Evolutionary conservation across 371 early-diverging fungal species (phyloP).

Genomic region (Nematocida major): DNA sequence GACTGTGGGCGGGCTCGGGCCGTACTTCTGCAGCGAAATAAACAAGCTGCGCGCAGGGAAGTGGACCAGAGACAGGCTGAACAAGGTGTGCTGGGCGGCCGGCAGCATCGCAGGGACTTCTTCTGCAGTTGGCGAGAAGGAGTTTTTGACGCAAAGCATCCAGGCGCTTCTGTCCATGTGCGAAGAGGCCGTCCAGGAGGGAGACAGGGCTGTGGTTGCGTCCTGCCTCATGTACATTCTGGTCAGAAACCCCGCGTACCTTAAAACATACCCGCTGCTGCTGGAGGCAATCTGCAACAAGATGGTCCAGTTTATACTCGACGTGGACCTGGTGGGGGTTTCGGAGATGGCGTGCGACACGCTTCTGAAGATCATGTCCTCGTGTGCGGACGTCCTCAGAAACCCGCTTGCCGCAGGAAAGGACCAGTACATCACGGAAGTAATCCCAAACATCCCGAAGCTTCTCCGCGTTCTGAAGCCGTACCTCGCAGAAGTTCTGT

Average conservation of each 20-base stretch:
- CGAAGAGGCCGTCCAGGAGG: conserved; percentile 86
- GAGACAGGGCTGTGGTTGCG: conserved; percentile 97
- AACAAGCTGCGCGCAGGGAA: conserved; percentile 20
- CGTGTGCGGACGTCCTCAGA: neutral
- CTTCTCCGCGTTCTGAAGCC: neutral
- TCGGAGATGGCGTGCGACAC: conserved; percentile 99
- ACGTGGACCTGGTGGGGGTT: conserved; percentile 87
- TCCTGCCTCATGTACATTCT: conserved; percentile 99
- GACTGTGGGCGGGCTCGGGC: conserved; percentile 46
- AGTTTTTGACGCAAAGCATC: conserved; percentile 90
- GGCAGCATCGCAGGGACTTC: conserved; percentile 92
- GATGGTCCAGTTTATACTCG: conserved; percentile 99
- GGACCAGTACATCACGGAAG: neutral
- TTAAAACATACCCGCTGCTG: conserved; percentile 95
- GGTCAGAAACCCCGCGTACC: conserved; percentile 92
- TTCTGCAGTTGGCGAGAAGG: conserved; percentile 83
- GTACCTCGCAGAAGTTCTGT: conserved; percentile 20
- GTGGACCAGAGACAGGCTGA: conserved; percentile 74
- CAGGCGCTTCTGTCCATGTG: conserved; percentile 83
- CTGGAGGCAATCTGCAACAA: conserved; percentile 98
- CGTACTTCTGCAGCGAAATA: conserved; percentile 53
- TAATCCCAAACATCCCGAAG: conserved; percentile 4
- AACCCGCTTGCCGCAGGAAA: neutral
- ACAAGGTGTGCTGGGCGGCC: conserved; percentile 95
- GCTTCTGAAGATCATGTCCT: conserved; percentile 77